A percentile compares a stretch with the other conserved stretches of the same genome.
Conservation (phyloP, 371 early-diverging fungal species). For the Hamiltosporidium tvaerminnensis region DNA sequence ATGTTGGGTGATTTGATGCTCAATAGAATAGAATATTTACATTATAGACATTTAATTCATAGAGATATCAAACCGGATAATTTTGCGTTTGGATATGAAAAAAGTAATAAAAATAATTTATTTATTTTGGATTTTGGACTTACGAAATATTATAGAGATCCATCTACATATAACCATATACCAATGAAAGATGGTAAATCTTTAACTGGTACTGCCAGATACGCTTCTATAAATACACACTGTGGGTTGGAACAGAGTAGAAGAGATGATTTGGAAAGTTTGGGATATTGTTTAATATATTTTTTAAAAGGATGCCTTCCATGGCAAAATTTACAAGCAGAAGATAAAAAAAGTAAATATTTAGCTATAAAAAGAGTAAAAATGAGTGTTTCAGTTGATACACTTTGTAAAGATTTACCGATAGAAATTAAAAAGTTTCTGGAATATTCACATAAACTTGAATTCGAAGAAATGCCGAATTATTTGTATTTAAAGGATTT, state of each 20-base stretch:
- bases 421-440: not conserved
- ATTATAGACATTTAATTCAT: constrained; percentile 82
- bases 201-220: constrained; percentile 93
- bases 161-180: constrained; percentile 82
- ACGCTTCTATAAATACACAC: constrained; percentile 94
- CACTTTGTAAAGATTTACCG: constrained; percentile 58
- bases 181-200: constrained; percentile 89
- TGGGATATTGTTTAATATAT: constrained; percentile 96
- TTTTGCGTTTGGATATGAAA: constrained; percentile 87
- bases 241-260: constrained; percentile 90
- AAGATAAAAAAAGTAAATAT: constrained; percentile 92
- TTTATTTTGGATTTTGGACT: constrained; percentile 97
- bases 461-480: not conserved
- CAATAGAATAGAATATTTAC: constrained; percentile 81
- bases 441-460: not conserved
- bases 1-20: constrained; percentile 91
- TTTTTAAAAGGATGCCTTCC: constrained; percentile 90
- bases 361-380: constrained; percentile 97
- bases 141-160: constrained; percentile 88
- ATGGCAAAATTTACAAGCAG: constrained; percentile 96
- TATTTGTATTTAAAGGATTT: not conserved
- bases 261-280: constrained; percentile 92
- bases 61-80: constrained; percentile 98
- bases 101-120: constrained; percentile 71
- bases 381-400: constrained; percentile 79